Evolutionary conservation across 2,329 filamentous ascomycete genomes (phyloP).

Genomic region (Allantophomopsis lycopodina): DNA sequence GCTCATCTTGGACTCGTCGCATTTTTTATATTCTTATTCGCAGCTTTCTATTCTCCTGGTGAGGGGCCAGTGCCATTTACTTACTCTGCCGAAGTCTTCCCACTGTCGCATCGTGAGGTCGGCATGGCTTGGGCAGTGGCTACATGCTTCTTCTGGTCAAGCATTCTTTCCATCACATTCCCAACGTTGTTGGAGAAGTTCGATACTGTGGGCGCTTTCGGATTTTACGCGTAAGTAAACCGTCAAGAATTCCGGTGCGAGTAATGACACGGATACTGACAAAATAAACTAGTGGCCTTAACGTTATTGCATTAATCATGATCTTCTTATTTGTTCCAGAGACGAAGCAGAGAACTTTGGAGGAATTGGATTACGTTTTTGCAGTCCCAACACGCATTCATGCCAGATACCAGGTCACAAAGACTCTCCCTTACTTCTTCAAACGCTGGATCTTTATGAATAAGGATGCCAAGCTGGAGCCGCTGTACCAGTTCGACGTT

Average conservation of each 20-base stretch:
- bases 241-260: too few relatives aligned
- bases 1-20: conserved; percentile 38
- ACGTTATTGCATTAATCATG: too few relatives aligned
- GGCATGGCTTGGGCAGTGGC: conserved; percentile 19
- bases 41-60: conserved; percentile 47
- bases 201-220: too few relatives aligned
- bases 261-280: too few relatives aligned
- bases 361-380: conserved; percentile 30
- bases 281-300: too few relatives aligned
- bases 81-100: conserved; percentile 41
- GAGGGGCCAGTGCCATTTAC: conserved; percentile 9
- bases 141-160: conserved; percentile 17
- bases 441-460: conserved; percentile 5
- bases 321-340: too few relatives aligned
- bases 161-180: conserved; percentile 23
- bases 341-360: conserved; percentile 6
- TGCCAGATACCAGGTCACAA: conserved; percentile 1
- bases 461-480: conserved; percentile 29
- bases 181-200: conserved; percentile 20
- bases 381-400: conserved; percentile 3
- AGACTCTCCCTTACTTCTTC: background rate
- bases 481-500: conserved; percentile 34
- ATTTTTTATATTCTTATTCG: conserved; percentile 48
- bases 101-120: conserved; percentile 34
- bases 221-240: too few relatives aligned